Conservation (phyloP, 208 protist species). For the Angomonas deanei region DNA sequence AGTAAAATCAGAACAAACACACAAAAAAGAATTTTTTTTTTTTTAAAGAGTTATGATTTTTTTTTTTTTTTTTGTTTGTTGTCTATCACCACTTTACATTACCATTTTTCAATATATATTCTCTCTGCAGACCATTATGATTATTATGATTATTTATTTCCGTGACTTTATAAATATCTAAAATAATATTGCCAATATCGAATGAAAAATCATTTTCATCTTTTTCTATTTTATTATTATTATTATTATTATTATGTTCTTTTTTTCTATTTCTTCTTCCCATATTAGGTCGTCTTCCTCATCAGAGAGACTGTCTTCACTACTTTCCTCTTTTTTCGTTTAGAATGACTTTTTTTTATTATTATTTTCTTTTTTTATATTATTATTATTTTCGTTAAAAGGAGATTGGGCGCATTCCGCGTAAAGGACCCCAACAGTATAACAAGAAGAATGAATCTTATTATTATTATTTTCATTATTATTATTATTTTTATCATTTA, state of each 20-base stretch:
- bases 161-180: not conserved
- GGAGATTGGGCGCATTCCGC: too few relatives aligned
- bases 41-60: not conserved
- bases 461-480: not conserved
- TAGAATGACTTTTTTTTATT: too few relatives aligned
- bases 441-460: too few relatives aligned
- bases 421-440: not conserved
- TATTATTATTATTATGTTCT: too few relatives aligned
- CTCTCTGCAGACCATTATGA: not conserved
- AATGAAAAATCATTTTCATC: not conserved
- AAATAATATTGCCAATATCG: not conserved
- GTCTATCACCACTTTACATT: not conserved
- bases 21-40: not conserved
- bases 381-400: too few relatives aligned
- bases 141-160: not conserved
- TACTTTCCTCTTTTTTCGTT: too few relatives aligned
- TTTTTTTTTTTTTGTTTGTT: conserved; percentile 4
- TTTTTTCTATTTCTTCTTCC: too few relatives aligned
- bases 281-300: too few relatives aligned
- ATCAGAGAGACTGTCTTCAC: too few relatives aligned
- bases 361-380: too few relatives aligned
- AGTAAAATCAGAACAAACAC: not conserved
- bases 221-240: not conserved
- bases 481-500: not conserved
- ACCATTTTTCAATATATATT: not conserved